Conservation (phyloP, 305 asterid species). For the Vinca major region DNA sequence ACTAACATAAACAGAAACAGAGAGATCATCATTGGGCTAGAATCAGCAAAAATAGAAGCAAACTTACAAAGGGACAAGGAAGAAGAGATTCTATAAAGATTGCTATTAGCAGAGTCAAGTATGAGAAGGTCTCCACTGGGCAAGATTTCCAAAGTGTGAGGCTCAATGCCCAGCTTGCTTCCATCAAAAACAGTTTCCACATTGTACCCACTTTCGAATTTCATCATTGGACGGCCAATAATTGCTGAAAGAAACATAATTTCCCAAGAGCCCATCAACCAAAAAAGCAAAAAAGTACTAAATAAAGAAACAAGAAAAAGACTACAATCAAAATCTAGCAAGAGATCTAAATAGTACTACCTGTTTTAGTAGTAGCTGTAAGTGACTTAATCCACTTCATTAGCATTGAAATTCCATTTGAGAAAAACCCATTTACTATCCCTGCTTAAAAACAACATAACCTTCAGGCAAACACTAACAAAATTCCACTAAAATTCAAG, state of each 20-base stretch:
- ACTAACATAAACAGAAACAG: background rate
- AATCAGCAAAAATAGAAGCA: background rate
- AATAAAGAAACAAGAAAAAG: background rate
- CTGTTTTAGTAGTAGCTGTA: slow-evolving; percentile 66
- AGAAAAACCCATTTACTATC: slow-evolving; percentile 65
- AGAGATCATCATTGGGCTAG: background rate
- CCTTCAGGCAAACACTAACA: background rate
- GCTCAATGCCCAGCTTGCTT: slow-evolving; percentile 95
- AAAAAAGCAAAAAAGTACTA: background rate
- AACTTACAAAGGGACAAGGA: slow-evolving; percentile 76
- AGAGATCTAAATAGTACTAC: slow-evolving; percentile 20
- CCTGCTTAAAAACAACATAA: slow-evolving; percentile 29
- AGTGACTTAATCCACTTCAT: slow-evolving; percentile 78
- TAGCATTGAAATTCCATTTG: slow-evolving; percentile 61
- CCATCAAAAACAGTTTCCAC: slow-evolving; percentile 98
- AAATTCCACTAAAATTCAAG: background rate
- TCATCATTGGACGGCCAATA: slow-evolving; percentile 79
- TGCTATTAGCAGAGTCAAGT: slow-evolving; percentile 82
- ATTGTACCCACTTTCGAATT: slow-evolving; percentile 81
- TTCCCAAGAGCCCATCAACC: slow-evolving; percentile 5
- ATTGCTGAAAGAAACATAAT: slow-evolving; percentile 39
- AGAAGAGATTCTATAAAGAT: slow-evolving; percentile 82
- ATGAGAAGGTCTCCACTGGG: slow-evolving; percentile 85
- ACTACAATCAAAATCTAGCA: slow-evolving; percentile 17
- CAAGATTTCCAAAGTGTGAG: slow-evolving; percentile 58